Base-by-base conservation (phyloP, 768 basidiomycete genomes). In the Clathrus columnatus region DNA sequence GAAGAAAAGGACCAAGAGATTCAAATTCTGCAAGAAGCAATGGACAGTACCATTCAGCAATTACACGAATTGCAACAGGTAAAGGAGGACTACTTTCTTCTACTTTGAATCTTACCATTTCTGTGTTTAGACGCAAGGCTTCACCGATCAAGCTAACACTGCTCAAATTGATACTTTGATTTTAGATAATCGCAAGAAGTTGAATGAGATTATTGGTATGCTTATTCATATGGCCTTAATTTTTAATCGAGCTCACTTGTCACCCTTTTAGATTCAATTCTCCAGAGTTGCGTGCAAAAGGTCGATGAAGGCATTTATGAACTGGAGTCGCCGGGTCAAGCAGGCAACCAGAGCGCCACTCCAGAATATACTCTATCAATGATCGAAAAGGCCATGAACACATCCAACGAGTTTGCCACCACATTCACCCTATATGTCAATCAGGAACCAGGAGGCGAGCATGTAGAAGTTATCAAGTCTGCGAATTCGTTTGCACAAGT, bases 1-100 rank as follows among this genome's bases (percentile, higher is more conserved):
- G 93, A 98, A 14, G 96, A 99, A 73, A 97, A 97, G 72, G 96
- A 98, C 65, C 85, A 94, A 66, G 96, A 99, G 69, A 89, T 98
- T 49, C 76, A 86, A 66, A 94, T 98, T 65, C 77, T 97, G 61
- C 92, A 97, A 67, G 95, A 93, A 69, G 87, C 91, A 32, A 85
- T 98, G 85, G 94, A 97, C 63, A 81, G 77, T 57, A 95, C 93
- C 20, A 83, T 98, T 47, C 82, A 90, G 57, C 84, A 92, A 62
- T 74, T 98, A 42, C 83, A 83, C 29, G 91, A 97, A 29, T 77
- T 87, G 21, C 88, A 93, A 63, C 82, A 91, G 76, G 93, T 91
- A 64, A n/a, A n/a, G n/a, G n/a, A n/a, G n/a, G n/a, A n/a, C n/a
- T n/a, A n/a, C n/a, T n/a, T n/a, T n/a, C n/a, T n/a, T n/a, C n/a